Evolutionary conservation across 2,329 filamentous ascomycete genomes (phyloP).

Genomic region (Aphanoascus verrucosus): DNA sequence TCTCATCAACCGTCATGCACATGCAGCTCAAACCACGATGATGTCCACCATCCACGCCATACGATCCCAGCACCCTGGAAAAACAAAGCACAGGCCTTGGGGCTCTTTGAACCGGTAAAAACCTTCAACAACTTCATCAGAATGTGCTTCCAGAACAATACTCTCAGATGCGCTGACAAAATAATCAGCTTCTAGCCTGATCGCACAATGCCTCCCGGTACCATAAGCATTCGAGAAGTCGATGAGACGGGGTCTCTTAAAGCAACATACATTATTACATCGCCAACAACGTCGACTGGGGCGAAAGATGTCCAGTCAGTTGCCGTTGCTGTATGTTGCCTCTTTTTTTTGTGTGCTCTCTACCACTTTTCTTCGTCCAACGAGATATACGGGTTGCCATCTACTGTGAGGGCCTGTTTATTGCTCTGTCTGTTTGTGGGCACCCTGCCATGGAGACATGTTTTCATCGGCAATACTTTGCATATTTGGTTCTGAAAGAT

Average conservation of each 20-base stretch:
- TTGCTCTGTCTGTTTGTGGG: not conserved
- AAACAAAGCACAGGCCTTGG: not conserved
- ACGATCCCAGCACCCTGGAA: not conserved
- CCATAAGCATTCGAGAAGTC: slow-evolving; percentile 26
- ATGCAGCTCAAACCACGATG: not conserved
- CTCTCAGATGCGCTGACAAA: not conserved
- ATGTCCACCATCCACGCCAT: not conserved
- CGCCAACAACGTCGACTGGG: slow-evolving; percentile 9
- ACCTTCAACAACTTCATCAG: no score
- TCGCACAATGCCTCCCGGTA: slow-evolving; percentile 15
- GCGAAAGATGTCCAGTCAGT: slow-evolving; percentile 20
- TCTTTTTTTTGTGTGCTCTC: not conserved
- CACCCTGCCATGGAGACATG: not conserved
- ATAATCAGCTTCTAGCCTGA: not conserved
- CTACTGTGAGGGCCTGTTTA: no score
- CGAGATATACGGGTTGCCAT: not conserved
- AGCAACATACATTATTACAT: slow-evolving; percentile 41
- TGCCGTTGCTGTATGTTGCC: slow-evolving; percentile 33
- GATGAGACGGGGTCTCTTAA: slow-evolving; percentile 43
- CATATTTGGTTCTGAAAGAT: not conserved
- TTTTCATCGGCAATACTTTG: no score
- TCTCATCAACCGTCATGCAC: not conserved
- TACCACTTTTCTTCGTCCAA: not conserved
- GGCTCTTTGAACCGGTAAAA: not conserved
- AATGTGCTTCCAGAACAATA: not conserved